Conservation (phyloP, 2,329 filamentous ascomycete genomes). For the Neurospora crassa region DNA sequence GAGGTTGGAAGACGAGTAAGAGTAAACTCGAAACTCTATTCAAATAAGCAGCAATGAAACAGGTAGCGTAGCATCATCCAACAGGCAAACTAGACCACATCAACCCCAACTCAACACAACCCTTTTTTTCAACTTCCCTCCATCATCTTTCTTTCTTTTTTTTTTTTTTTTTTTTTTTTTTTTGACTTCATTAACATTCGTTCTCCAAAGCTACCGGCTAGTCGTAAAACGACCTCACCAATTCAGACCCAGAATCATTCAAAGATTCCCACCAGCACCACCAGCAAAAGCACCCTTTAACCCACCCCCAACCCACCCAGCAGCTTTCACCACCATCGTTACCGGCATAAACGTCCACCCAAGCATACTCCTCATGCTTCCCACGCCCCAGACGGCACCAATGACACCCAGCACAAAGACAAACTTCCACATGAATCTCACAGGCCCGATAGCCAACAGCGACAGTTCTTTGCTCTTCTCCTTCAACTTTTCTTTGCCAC, state of each 20-base stretch:
- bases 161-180: neutral
- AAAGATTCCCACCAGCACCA: neutral
- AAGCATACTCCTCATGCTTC: neutral
- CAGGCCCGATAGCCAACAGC: neutral
- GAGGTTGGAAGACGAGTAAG: neutral
- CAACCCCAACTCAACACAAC: neutral
- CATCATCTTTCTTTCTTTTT: neutral
- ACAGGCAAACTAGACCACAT: neutral
- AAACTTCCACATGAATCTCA: neutral
- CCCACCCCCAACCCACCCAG: neutral
- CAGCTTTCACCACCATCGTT: neutral
- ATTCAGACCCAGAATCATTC: neutral
- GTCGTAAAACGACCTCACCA: neutral
- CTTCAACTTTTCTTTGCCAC: neutral
- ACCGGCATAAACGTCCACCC: neutral
- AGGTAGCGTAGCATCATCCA: neutral
- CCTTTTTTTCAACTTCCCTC: neutral
- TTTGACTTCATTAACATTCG: neutral
- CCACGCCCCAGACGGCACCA: neutral
- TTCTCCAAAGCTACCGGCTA: neutral
- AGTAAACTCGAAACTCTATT: neutral
- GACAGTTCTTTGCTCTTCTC: neutral
- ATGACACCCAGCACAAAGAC: conserved; percentile 1
- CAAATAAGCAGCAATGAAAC: neutral
- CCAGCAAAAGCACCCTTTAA: neutral